A percentile compares a stretch with the other conserved stretches of the same genome.
Conservation (phyloP, 805 yeast species). For the Candida odintsovae region DNA sequence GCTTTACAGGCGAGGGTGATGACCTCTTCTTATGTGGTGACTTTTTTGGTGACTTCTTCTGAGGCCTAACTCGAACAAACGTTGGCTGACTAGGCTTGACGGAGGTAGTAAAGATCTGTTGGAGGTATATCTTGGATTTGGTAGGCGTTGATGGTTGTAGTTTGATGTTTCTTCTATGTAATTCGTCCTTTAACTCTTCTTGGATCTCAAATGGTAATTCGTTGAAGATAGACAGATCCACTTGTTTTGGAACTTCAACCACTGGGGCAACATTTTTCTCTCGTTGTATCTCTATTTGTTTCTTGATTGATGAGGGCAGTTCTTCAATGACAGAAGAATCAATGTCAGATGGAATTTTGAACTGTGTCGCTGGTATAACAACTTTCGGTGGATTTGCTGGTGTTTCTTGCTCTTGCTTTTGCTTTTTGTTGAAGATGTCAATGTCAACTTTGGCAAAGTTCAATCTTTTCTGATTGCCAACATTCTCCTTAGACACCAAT, state of each 20-base stretch:
- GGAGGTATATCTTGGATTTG: constrained; percentile 15
- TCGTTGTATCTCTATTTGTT: constrained; percentile 1
- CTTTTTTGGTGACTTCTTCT: constrained; percentile 9
- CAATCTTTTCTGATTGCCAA: constrained; percentile 27
- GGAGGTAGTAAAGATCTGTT: constrained; percentile 16
- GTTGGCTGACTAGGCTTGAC: constrained; percentile 9
- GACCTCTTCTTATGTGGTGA: constrained; percentile 10
- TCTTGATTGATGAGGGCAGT: constrained; percentile 39
- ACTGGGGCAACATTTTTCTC: constrained; percentile 1
- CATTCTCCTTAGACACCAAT: constrained; percentile 33
- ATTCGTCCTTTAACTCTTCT: constrained; percentile 50
- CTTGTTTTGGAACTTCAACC: constrained; percentile 23
- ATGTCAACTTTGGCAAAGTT: constrained; percentile 25
- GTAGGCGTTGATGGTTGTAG: constrained; percentile 19
- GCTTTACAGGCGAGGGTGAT: neutral
- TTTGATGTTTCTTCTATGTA: constrained; percentile 34
- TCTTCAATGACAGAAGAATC: constrained; percentile 26
- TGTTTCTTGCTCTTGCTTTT: constrained; percentile 6
- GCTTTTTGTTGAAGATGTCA: constrained; percentile 5
- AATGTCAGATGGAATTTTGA: constrained; percentile 24
- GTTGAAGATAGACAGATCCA: constrained; percentile 21
- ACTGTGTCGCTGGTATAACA: constrained; percentile 11
- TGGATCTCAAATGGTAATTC: constrained; percentile 63
- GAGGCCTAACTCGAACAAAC: constrained; percentile 12
- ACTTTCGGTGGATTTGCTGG: neutral